A percentile compares a stretch with the other conserved stretches of the same genome.
Conservation (phyloP, 495 filamentous ascomycete genomes). For the Podospora comata region DNA sequence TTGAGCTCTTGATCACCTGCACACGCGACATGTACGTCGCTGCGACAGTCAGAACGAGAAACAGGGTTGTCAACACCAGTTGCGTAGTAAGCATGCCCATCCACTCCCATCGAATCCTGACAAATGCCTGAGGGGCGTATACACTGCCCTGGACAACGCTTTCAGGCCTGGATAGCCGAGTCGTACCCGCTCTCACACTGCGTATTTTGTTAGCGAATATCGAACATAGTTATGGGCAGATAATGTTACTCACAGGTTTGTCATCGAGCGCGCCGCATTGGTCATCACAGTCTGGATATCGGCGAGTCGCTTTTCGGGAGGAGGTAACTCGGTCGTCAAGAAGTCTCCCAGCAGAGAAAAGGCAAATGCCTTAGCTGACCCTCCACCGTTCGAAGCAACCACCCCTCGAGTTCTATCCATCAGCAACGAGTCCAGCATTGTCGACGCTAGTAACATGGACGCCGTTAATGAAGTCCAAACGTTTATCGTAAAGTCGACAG, state of each 20-base stretch:
- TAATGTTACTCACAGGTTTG: conserved; percentile 16
- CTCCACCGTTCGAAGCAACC: conserved; percentile 16
- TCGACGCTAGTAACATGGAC: conserved; percentile 10
- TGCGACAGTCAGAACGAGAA: conserved; percentile 9
- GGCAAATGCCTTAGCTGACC: conserved; percentile 16
- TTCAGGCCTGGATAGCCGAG: background rate
- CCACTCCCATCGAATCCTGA: conserved; percentile 24
- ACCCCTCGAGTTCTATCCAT: conserved; percentile 16
- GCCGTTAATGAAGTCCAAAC: conserved; percentile 18
- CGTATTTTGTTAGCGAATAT: background rate
- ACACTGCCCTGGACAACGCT: conserved; percentile 15
- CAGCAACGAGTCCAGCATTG: conserved; percentile 20
- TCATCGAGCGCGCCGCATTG: conserved; percentile 14
- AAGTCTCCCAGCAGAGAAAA: conserved; percentile 16
- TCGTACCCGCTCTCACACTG: conserved; percentile 10
- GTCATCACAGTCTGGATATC: conserved; percentile 8
- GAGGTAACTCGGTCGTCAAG: conserved; percentile 9
- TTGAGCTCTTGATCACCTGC: conserved; percentile 26
- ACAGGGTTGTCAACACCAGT: conserved; percentile 13
- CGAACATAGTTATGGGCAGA: background rate
- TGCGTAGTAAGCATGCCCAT: conserved; percentile 19
- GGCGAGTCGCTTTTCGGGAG: conserved; percentile 12
- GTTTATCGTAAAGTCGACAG: conserved; percentile 13
- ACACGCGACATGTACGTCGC: conserved; percentile 12
- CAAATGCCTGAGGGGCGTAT: conserved; percentile 16